Conservation (phyloP, 192 early-diverging fungal species). For the Glomus cerebriforme region DNA sequence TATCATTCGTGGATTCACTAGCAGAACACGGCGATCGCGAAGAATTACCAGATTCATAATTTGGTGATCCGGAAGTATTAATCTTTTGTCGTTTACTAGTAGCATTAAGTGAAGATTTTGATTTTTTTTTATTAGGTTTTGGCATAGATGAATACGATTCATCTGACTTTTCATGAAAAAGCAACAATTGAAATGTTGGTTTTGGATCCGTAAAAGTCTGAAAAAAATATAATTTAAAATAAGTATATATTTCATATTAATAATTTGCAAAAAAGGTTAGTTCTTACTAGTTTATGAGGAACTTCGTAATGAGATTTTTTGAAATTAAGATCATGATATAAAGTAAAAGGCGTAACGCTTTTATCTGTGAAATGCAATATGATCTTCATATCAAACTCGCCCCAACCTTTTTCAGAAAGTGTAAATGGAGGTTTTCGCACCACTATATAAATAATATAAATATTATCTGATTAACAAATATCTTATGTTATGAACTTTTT, state of each 20-base stretch:
- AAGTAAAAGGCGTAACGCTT: conserved; percentile 35
- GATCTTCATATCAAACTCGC: conserved; percentile 62
- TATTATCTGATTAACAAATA: too few relatives aligned
- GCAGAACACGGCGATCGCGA: conserved; percentile 1
- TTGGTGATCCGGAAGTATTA: background rate
- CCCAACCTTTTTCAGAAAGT: conserved; percentile 61
- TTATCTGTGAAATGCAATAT: conserved; percentile 53
- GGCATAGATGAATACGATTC: background rate
- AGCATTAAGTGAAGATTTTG: conserved; percentile 5
- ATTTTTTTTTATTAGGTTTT: conserved; percentile 5
- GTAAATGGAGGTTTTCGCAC: conserved; percentile 49
- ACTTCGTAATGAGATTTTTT: conserved; percentile 47
- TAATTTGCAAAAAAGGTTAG: background rate
- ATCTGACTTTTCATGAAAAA: background rate
- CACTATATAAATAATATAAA: conserved; percentile 37
- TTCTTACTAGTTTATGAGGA: conserved; percentile 44
- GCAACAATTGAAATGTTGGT: background rate
- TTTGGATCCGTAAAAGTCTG: background rate
- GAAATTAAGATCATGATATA: conserved; percentile 60
- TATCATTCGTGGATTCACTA: background rate
- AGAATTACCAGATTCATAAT: conserved; percentile 20
- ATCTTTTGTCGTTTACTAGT: conserved; percentile 4
- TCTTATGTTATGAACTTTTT: too few relatives aligned
- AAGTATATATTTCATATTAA: background rate
- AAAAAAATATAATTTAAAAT: background rate